These are phyloP conservation scores for Senna siamea DNA, from an alignment of 306 rosid genomes.

Conservation along the genomic window DNA sequence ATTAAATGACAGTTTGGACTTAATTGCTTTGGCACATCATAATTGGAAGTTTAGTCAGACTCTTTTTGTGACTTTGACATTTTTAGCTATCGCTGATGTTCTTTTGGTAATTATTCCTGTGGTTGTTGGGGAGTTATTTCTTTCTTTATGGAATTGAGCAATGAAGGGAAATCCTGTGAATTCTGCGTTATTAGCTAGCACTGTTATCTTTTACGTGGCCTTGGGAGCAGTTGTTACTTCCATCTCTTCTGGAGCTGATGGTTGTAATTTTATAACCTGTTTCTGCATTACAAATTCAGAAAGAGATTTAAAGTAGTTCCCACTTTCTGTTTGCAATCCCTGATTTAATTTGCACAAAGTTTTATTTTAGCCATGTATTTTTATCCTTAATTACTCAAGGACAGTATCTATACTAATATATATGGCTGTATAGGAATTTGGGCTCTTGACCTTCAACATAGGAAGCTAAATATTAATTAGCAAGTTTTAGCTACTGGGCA, in stretches of 20 bases:
- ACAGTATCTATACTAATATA: not conserved
- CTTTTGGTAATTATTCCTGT: too few species aligned
- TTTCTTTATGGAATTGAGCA: too few species aligned
- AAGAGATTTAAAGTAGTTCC: too few species aligned
- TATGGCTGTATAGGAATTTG: not conserved
- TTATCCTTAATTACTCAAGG: not conserved
- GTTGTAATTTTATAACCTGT: not conserved
- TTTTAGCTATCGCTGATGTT: too few species aligned
- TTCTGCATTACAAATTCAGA: not conserved
- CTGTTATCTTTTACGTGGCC: not conserved
- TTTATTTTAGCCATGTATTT: too few species aligned
- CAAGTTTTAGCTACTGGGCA: not conserved
- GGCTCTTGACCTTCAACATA: not conserved
- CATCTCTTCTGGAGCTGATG: not conserved
- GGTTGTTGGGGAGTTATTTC: too few species aligned
- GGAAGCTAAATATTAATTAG: not conserved
- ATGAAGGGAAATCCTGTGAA: too few species aligned
- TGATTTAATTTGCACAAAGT: too few species aligned
- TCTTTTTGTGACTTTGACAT: not conserved
- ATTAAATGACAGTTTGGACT: not conserved
- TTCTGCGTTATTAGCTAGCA: not conserved
- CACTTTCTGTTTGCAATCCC: too few species aligned
- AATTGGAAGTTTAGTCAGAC: not conserved
- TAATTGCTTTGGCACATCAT: not conserved
- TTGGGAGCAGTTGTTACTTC: not conserved